Percentiles rank a stretch among this genome's conserved stretches.
These are phyloP conservation scores for Albugo laibachii DNA, from an alignment of 352 stramenopile species.

Conservation along the genomic window DNA sequence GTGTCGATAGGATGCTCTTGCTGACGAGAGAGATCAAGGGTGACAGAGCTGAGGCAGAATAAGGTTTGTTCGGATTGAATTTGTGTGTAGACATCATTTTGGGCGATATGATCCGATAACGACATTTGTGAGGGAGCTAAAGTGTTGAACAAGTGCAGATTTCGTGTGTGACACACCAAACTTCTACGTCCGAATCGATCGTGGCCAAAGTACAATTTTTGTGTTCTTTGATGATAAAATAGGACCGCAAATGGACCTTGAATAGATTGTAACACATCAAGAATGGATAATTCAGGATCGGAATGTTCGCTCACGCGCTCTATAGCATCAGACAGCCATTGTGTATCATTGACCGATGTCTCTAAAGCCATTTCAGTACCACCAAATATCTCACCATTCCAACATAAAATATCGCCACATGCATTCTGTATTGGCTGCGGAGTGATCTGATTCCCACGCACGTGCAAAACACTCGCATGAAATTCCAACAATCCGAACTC, in stretches of 20 bases:
- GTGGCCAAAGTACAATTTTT: slow-evolving; percentile 79
- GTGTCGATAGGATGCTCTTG: background rate
- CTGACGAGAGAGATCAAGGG: slow-evolving; percentile 10
- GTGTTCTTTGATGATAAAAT: slow-evolving; percentile 28
- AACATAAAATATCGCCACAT: slow-evolving; percentile 54
- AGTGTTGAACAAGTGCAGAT: background rate
- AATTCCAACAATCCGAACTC: slow-evolving; percentile 13
- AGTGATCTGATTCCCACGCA: slow-evolving; percentile 46
- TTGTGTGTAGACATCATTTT: too few relatives aligned
- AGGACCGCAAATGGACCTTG: slow-evolving; percentile 76
- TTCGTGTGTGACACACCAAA: slow-evolving; percentile 40
- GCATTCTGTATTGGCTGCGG: slow-evolving; percentile 68
- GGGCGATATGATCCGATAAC: background rate
- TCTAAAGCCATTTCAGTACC: slow-evolving; percentile 6
- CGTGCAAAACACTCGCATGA: slow-evolving; percentile 81
- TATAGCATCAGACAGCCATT: slow-evolving; percentile 25
- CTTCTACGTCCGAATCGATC: slow-evolving; percentile 82
- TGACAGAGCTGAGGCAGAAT: slow-evolving; percentile 27
- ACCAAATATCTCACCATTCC: slow-evolving; percentile 88
- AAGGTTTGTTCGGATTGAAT: too few relatives aligned
- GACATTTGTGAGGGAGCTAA: slow-evolving; percentile 8
- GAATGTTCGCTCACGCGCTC: slow-evolving; percentile 8
- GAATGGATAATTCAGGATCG: slow-evolving; percentile 11
- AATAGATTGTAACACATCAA: slow-evolving; percentile 21
- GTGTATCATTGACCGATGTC: slow-evolving; percentile 16